A percentile compares a stretch with the other conserved stretches of the same genome.
phyloP scores from a whole-genome alignment of 2,329 filamentous ascomycete genomes.

The Pyrenophora teres region DNA sequence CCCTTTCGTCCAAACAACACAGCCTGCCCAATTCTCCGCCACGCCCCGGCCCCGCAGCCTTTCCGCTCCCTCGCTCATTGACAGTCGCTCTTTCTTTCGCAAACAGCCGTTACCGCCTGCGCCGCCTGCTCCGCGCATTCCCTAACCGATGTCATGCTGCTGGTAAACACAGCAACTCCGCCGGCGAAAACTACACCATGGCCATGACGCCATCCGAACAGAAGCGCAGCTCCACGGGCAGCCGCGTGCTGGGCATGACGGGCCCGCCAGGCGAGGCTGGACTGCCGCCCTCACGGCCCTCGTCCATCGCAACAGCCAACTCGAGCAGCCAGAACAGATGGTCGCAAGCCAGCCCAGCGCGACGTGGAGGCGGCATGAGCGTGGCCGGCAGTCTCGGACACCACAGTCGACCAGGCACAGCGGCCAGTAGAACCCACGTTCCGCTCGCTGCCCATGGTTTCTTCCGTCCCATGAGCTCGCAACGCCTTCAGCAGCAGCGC shows the following conservation, averaged over 20 bases:
- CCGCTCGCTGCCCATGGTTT: constrained; percentile 89
- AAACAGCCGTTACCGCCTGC: neutral
- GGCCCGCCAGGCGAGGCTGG: constrained; percentile 55
- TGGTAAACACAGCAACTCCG: constrained; percentile 24
- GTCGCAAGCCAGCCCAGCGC: constrained; percentile 61
- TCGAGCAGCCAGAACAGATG: constrained; percentile 54
- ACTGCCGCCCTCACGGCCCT: constrained; percentile 54
- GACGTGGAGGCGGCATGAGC: constrained; percentile 54
- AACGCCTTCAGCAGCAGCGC: constrained; percentile 88
- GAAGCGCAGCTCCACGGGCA: constrained; percentile 43
- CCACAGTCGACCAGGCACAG: constrained; percentile 61
- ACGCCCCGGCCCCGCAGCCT: constrained; percentile 20
- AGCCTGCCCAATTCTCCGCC: constrained; percentile 1
- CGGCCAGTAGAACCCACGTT: constrained; percentile 82
- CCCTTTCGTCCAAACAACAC: constrained; percentile 21
- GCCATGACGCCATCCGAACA: constrained; percentile 41
- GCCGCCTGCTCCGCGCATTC: constrained; percentile 13
- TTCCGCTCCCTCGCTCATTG: constrained; percentile 27
- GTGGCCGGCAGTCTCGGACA: constrained; percentile 52
- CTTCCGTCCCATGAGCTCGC: constrained; percentile 95
- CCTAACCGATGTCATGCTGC: constrained; percentile 40
- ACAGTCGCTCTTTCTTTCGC: constrained; percentile 17
- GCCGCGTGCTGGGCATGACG: constrained; percentile 47
- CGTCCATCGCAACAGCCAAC: constrained; percentile 47
- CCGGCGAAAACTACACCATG: constrained; percentile 35